phyloP scores from a whole-genome alignment of 2,329 filamentous ascomycete species.

The Stachybotrys chlorohalonatus region DNA sequence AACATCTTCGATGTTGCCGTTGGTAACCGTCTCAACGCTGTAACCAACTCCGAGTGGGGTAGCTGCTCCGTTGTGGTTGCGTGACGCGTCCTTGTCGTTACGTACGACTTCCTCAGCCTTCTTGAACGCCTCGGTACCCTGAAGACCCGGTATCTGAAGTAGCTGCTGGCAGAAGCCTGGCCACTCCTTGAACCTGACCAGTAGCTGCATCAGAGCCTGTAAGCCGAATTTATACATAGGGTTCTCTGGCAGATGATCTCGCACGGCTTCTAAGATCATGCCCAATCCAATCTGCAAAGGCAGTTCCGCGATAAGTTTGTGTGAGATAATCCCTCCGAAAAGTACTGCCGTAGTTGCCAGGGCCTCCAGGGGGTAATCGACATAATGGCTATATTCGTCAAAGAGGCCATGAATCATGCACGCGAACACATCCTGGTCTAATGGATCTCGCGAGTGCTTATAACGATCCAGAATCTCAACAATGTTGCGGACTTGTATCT shows the following conservation, averaged over 20 bases:
- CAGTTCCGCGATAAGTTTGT: constrained; percentile 80
- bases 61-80: constrained; percentile 43
- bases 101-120: constrained; percentile 75
- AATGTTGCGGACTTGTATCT: constrained; percentile 77
- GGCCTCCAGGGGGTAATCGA: constrained; percentile 92
- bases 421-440: constrained; percentile 90
- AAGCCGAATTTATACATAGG: constrained; percentile 98
- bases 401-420: constrained; percentile 98
- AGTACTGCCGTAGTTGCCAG: constrained; percentile 91
- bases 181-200: constrained; percentile 80
- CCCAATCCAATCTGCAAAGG: constrained; percentile 89
- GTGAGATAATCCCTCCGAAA: constrained; percentile 93
- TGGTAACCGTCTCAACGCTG: constrained; percentile 46
- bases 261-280: constrained; percentile 95
- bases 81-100: constrained; percentile 50
- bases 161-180: constrained; percentile 87
- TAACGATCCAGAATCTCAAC: constrained; percentile 77
- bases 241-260: constrained; percentile 72
- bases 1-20: constrained; percentile 62
- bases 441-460: constrained; percentile 74
- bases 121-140: constrained; percentile 74
- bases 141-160: constrained; percentile 70
- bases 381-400: constrained; percentile 93
- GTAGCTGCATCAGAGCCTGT: constrained; percentile 85
- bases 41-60: constrained; percentile 25